phyloP scores from a whole-genome alignment of 306 rosid species.

The Benincasa hispida region DNA sequence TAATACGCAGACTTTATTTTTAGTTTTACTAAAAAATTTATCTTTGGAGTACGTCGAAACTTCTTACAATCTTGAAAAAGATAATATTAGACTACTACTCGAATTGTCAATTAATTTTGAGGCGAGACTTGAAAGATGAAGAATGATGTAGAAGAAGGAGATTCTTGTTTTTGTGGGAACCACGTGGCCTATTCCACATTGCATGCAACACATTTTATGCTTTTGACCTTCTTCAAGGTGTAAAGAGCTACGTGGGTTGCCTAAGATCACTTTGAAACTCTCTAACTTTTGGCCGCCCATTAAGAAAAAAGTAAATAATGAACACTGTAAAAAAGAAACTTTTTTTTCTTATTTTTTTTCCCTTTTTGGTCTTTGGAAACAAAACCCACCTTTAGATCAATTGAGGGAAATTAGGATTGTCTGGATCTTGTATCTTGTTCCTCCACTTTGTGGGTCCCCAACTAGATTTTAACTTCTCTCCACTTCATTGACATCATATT shows the following conservation, averaged over 20 bases:
- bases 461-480: background rate
- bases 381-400: background rate
- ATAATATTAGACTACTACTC: too few relatives aligned
- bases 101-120: background rate
- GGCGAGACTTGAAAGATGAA: background rate
- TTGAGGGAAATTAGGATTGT: slow-evolving; percentile 2
- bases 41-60: too few relatives aligned
- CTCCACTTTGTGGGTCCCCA: slow-evolving; percentile 24
- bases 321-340: slow-evolving; percentile 4
- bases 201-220: background rate
- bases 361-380: too few relatives aligned
- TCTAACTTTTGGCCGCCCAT: slow-evolving; percentile 33
- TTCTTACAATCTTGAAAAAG: too few relatives aligned
- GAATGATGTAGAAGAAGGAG: background rate
- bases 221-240: background rate
- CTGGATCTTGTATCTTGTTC: slow-evolving; percentile 13
- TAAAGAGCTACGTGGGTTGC: slow-evolving; percentile 21
- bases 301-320: background rate
- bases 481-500: slow-evolving; percentile 5
- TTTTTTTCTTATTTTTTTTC: too few relatives aligned
- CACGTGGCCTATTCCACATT: slow-evolving; percentile 4
- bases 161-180: slow-evolving; percentile 2
- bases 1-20: too few relatives aligned
- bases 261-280: slow-evolving; percentile 5
- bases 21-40: too few relatives aligned